Evolutionary conservation across 805 yeast genomes (phyloP).

Genomic region (Wickerhamiella azyma): DNA sequence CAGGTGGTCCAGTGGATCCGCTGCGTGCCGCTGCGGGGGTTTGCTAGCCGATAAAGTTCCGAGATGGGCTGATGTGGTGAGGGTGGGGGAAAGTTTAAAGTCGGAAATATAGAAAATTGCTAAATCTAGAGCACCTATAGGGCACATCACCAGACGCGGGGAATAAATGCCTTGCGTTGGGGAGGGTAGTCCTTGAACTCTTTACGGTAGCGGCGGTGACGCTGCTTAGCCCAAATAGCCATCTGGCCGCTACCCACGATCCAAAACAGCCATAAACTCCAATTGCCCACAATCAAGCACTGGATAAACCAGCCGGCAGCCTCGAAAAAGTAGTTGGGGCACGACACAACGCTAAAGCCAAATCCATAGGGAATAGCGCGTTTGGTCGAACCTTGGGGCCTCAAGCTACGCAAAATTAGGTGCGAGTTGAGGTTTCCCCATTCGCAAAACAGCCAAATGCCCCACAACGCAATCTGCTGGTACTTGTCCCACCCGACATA

Average conservation of each 20-base stretch:
- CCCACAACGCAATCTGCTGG: conserved; percentile 13
- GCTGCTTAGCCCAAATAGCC: conserved; percentile 85
- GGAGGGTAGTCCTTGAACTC: conserved; percentile 73
- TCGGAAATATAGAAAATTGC: neutral
- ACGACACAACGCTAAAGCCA: conserved; percentile 66
- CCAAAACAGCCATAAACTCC: conserved; percentile 61
- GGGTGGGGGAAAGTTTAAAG: neutral
- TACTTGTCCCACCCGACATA: conserved; percentile 8
- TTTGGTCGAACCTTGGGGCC: conserved; percentile 42
- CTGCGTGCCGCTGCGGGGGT: neutral
- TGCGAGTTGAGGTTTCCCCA: conserved; percentile 63
- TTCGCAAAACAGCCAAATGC: conserved; percentile 39
- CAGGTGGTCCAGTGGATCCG: neutral
- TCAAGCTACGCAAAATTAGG: conserved; percentile 40
- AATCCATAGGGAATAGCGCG: conserved; percentile 72
- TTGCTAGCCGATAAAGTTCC: no score
- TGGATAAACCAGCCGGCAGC: conserved; percentile 57
- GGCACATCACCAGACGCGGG: conserved; percentile 41
- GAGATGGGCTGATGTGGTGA: no score
- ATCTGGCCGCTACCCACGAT: conserved; percentile 65
- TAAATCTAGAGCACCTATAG: no score
- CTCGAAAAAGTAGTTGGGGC: conserved; percentile 93
- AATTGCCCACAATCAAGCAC: conserved; percentile 59
- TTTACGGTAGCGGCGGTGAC: conserved; percentile 53
- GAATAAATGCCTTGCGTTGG: conserved; percentile 65